Evolutionary conservation across 768 basidiomycete genomes (phyloP).

Genomic region (Russula ochroleuca): DNA sequence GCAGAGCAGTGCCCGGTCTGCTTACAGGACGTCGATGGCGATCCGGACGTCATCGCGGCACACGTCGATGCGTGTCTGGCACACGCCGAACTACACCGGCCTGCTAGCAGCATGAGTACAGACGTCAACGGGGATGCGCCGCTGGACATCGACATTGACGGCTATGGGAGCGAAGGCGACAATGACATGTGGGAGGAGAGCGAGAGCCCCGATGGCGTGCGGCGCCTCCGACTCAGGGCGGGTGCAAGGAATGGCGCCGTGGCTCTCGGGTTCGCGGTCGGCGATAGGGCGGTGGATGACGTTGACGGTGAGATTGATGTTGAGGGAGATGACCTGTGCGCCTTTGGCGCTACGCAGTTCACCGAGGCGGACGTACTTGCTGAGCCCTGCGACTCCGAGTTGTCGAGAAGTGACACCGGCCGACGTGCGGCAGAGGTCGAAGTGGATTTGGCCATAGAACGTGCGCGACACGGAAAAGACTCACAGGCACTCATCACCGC

Average conservation of each 20-base stretch:
- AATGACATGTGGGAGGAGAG: slow-evolving; percentile 37
- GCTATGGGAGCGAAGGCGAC: slow-evolving; percentile 33
- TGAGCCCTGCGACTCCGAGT: slow-evolving; percentile 1
- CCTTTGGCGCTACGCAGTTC: slow-evolving; percentile 71
- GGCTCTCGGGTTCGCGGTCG: slow-evolving; percentile 56
- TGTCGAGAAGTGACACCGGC: slow-evolving; percentile 9
- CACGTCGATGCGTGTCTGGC: slow-evolving; percentile 80
- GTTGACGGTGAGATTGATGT: slow-evolving; percentile 78
- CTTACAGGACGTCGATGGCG: slow-evolving; percentile 51
- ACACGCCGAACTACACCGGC: slow-evolving; percentile 38
- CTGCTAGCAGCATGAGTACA: slow-evolving; percentile 29
- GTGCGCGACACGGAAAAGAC: slow-evolving; percentile 45
- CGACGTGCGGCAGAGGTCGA: slow-evolving; percentile 34
- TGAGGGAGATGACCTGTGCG: slow-evolving; percentile 66
- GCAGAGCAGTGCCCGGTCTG: slow-evolving; percentile 66
- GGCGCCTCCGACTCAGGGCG: slow-evolving; percentile 9
- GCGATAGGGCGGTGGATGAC: slow-evolving; percentile 52
- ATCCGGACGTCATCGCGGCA: slow-evolving; percentile 68
- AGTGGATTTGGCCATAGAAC: slow-evolving; percentile 48
- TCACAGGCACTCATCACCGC: slow-evolving; percentile 45
- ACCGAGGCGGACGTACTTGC: slow-evolving; percentile 63
- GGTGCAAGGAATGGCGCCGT: slow-evolving; percentile 5
- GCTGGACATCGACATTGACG: slow-evolving; percentile 35
- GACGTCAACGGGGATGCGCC: slow-evolving; percentile 32
- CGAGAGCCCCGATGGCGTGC: slow-evolving; percentile 33